Conservation (phyloP, 306 rosid species). For the Medicago lupulina region DNA sequence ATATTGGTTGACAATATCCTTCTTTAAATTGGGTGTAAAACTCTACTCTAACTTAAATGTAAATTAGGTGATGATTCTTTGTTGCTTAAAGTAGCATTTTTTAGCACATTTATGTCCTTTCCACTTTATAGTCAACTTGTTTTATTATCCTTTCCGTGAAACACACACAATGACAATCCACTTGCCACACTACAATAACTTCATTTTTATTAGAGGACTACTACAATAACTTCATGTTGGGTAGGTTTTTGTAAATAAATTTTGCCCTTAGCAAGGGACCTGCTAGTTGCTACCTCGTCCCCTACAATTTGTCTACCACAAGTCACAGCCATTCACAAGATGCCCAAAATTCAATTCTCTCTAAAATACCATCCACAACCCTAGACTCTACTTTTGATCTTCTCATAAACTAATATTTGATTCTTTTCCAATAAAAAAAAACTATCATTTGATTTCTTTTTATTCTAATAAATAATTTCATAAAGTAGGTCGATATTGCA, state of each 20-base stretch:
- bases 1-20: too few species aligned
- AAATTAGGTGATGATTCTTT: background rate
- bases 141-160: background rate
- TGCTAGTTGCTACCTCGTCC: constrained; percentile 5
- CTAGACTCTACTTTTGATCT: background rate
- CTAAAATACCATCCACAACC: background rate
- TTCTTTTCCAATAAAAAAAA: background rate
- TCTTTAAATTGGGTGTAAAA: too few species aligned
- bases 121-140: background rate
- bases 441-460: background rate
- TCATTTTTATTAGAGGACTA: too few species aligned
- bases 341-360: background rate
- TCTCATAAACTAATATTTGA: background rate
- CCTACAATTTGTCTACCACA: background rate
- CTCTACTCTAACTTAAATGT: too few species aligned
- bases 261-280: background rate
- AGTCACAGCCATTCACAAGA: background rate
- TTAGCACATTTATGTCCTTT: background rate
- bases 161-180: background rate
- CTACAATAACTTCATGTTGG: background rate
- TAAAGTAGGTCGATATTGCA: too few species aligned
- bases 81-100: background rate
- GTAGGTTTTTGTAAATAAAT: background rate
- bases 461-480: background rate
- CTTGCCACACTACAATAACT: background rate